These are phyloP conservation scores for Fusarium sp. DNA, from an alignment of 2,329 filamentous ascomycete species.

Conservation along the genomic window DNA sequence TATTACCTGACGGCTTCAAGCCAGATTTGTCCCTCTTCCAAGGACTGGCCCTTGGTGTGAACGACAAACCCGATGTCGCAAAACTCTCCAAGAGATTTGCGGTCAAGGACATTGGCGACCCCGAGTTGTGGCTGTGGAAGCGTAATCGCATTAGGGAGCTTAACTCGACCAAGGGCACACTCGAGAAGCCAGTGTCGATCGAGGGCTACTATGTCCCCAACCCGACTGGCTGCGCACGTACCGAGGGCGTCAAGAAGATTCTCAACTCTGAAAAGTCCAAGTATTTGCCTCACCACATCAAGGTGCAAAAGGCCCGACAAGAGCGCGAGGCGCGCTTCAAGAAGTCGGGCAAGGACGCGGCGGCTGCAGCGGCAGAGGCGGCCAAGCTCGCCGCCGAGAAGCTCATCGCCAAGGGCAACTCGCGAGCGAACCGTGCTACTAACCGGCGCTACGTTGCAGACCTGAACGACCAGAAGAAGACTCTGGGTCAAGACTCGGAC, in stretches of 20 bases:
- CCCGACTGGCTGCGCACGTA: constrained; percentile 81
- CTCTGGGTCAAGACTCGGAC: constrained; percentile 81
- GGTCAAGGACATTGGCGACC: constrained; percentile 55
- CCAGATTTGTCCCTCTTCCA: constrained; percentile 57
- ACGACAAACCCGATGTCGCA: constrained; percentile 58
- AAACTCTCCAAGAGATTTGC: constrained; percentile 60
- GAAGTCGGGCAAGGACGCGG: constrained; percentile 71
- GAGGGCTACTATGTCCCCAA: constrained; percentile 84
- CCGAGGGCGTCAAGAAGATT: constrained; percentile 94
- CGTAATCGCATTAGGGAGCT: constrained; percentile 64
- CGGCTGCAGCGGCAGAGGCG: constrained; percentile 71
- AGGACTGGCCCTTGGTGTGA: constrained; percentile 52
- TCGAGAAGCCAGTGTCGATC: constrained; percentile 54
- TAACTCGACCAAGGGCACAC: constrained; percentile 51
- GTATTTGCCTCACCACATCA: constrained; percentile 96
- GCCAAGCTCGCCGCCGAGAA: constrained; percentile 80
- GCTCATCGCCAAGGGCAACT: constrained; percentile 84
- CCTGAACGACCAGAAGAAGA: constrained; percentile 93
- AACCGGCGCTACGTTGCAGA: constrained; percentile 94
- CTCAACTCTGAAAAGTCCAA: constrained; percentile 97
- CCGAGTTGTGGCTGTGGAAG: constrained; percentile 65
- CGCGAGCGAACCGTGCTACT: constrained; percentile 91
- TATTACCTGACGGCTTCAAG: constrained; percentile 54
- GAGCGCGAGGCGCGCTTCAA: constrained; percentile 81
- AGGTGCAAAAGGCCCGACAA: constrained; percentile 88